Evolutionary conservation across 2,329 filamentous ascomycete species (phyloP).

Genomic region (Paraconiothyrium sp.): DNA sequence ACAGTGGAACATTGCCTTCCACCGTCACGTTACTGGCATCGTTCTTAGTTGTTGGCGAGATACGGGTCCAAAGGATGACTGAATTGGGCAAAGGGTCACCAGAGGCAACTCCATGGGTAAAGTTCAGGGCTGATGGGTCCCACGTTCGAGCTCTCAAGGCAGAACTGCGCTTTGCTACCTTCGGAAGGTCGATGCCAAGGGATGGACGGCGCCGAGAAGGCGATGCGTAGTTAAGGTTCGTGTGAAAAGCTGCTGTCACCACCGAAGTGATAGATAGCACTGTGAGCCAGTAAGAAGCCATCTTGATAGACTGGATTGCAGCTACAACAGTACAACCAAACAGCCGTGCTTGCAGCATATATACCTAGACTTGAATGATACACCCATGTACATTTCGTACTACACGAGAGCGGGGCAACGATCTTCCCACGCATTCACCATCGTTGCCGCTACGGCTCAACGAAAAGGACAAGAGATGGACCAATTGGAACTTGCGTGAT

Average conservation of each 20-base stretch:
- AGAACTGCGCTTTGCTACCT: conserved; percentile 62
- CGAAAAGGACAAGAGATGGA: neutral
- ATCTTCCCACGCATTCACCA: neutral
- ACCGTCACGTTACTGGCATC: conserved; percentile 57
- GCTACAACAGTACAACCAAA: neutral
- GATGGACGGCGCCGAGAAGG: conserved; percentile 70
- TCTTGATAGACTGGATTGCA: conserved; percentile 12
- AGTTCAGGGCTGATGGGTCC: conserved; percentile 55
- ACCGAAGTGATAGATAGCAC: conserved; percentile 26
- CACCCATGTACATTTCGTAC: conserved; percentile 7
- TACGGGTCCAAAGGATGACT: conserved; percentile 55
- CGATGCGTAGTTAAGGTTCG: conserved; percentile 72
- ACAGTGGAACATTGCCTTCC: conserved; percentile 63
- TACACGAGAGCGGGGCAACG: conserved; percentile 6
- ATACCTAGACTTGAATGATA: neutral
- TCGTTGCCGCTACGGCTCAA: neutral
- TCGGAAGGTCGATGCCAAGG: conserved; percentile 70
- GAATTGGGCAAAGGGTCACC: conserved; percentile 53
- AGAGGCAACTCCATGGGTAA: conserved; percentile 67
- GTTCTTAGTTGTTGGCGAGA: conserved; percentile 39
- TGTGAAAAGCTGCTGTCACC: conserved; percentile 33
- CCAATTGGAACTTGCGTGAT: conserved; percentile 2
- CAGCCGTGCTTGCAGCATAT: neutral
- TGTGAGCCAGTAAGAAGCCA: conserved; percentile 28
- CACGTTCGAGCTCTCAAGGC: conserved; percentile 45